phyloP scores from a whole-genome alignment of 176 grass and related monocot genomes.

The Oryza australiensis region DNA sequence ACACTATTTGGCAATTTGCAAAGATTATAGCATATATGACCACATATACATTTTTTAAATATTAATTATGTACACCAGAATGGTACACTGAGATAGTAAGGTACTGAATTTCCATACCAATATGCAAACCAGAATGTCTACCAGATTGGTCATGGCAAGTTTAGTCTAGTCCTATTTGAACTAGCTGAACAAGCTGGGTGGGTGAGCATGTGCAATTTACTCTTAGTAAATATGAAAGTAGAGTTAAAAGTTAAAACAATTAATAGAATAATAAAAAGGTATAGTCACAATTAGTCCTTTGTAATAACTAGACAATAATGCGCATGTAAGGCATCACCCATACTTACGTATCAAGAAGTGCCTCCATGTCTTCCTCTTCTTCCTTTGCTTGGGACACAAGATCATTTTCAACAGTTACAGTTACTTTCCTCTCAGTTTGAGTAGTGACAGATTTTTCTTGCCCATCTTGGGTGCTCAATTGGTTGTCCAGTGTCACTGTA shows the following conservation, averaged over 20 bases:
- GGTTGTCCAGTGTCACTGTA: conserved; percentile 58
- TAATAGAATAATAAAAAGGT: conserved; percentile 10
- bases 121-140: background rate
- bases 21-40: background rate
- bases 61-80: background rate
- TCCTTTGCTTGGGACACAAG: conserved; percentile 90
- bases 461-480: conserved; percentile 71
- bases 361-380: conserved; percentile 97
- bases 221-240: background rate
- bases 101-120: background rate
- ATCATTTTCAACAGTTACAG: conserved; percentile 93
- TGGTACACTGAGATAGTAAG: background rate
- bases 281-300: background rate
- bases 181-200: background rate
- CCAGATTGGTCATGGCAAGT: background rate
- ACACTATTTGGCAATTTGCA: background rate
- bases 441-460: conserved; percentile 50
- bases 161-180: background rate
- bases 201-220: background rate
- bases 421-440: conserved; percentile 88
- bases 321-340: background rate
- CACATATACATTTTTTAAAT: background rate
- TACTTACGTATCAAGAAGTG: conserved; percentile 93
- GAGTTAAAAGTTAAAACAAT: conserved; percentile 1
- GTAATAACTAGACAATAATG: background rate